These are phyloP conservation scores for Oropetium thomaeum DNA, from an alignment of 176 grass and related monocot genomes.

Conservation along the genomic window DNA sequence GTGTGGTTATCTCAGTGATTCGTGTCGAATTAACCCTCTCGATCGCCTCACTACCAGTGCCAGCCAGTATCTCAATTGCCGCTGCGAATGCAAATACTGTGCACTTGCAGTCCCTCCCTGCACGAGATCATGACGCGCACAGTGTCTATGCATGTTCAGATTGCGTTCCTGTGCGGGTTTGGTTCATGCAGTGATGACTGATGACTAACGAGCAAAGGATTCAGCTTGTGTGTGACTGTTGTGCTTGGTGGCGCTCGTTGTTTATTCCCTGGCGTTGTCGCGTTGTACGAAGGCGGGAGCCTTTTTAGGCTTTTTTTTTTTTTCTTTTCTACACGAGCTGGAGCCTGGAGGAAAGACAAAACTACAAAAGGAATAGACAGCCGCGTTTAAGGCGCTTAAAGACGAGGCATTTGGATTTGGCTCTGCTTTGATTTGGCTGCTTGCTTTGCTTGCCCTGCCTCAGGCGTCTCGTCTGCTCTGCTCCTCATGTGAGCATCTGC, in stretches of 20 bases:
- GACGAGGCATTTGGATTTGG: conserved; percentile 12
- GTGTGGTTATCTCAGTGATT: neutral
- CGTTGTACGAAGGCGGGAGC: conserved; percentile 14
- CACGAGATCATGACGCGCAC: conserved; percentile 6
- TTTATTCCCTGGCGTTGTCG: conserved; percentile 37
- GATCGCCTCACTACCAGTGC: neutral
- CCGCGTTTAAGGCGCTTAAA: conserved; percentile 4
- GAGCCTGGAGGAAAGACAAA: conserved; percentile 24
- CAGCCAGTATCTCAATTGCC: neutral
- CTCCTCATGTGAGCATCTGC: conserved; percentile 30
- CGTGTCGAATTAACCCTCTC: neutral
- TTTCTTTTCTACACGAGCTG: too few species aligned
- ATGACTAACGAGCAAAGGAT: neutral
- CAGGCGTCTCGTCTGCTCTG: neutral
- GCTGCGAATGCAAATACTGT: conserved; percentile 4
- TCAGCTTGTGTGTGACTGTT: neutral
- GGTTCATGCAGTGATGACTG: too few species aligned
- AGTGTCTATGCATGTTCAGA: conserved; percentile 4
- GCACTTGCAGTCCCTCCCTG: neutral
- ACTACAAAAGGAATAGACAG: conserved; percentile 40
- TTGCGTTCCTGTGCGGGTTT: conserved; percentile 18
- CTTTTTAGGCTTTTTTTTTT: neutral
- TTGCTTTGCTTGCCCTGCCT: neutral
- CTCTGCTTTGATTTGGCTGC: neutral
- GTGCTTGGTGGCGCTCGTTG: neutral